Percentiles rank a stretch among this genome's conserved stretches.
Conservation (phyloP, 1,284 basidiomycete genomes). For the Leucoagaricus sp. region DNA sequence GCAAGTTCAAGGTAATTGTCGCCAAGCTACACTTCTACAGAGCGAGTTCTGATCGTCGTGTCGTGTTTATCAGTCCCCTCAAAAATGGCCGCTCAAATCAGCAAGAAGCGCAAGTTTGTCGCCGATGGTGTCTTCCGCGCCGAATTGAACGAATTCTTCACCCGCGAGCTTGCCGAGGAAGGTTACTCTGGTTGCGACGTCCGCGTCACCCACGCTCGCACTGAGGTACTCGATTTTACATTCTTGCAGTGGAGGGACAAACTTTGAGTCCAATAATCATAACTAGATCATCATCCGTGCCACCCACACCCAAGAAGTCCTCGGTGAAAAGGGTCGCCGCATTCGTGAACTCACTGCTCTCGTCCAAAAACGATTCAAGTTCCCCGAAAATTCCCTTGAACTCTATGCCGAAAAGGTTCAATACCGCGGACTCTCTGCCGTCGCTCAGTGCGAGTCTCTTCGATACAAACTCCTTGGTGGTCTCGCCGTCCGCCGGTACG, state of each 20-base stretch:
- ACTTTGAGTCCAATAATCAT: background rate
- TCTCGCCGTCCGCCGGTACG: constrained; percentile 95
- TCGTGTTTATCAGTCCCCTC: constrained; percentile 9
- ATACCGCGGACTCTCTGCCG: constrained; percentile 97
- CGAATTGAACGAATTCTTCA: constrained; percentile 98
- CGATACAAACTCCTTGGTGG: constrained; percentile 99
- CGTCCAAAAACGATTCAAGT: constrained; percentile 99
- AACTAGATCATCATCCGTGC: constrained; percentile 97
- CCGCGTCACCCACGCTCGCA: constrained; percentile 98
- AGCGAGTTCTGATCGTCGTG: too few species aligned
- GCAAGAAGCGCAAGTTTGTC: constrained; percentile 98
- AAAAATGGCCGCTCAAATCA: constrained; percentile 83
- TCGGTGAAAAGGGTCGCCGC: constrained; percentile 99
- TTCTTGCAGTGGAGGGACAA: background rate
- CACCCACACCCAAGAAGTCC: constrained; percentile 99
- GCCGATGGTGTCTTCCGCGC: constrained; percentile 99
- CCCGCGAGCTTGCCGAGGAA: constrained; percentile 98
- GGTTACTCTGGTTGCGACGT: constrained; percentile 99
- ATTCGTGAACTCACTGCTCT: constrained; percentile 98
- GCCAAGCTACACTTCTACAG: background rate
- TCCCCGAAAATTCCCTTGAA: constrained; percentile 98
- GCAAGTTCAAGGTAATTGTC: constrained; percentile 28
- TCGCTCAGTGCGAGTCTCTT: constrained; percentile 98
- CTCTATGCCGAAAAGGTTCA: constrained; percentile 99
- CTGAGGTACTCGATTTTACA: constrained; percentile 63